Evolutionary conservation across 306 rosid genomes (phyloP).

Genomic region (Spatholobus suberectus): DNA sequence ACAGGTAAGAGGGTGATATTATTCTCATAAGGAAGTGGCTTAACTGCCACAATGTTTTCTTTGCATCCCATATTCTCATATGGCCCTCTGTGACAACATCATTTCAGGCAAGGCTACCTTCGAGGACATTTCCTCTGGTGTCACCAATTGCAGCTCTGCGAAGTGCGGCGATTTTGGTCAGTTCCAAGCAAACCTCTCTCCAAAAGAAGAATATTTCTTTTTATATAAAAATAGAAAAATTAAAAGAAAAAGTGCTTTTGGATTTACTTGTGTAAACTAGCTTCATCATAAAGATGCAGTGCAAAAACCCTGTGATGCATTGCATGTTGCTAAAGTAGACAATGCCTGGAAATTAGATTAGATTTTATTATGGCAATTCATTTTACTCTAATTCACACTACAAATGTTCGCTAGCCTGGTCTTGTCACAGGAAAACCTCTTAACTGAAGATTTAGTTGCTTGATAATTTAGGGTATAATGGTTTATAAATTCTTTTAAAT

Average conservation of each 20-base stretch:
- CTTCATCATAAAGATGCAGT: background rate
- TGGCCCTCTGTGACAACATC: no score
- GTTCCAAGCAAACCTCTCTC: no score
- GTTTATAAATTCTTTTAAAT: background rate
- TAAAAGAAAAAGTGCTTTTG: no score
- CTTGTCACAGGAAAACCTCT: background rate
- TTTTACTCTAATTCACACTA: background rate
- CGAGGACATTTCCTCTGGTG: no score
- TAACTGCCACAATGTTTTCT: slow-evolving; percentile 89
- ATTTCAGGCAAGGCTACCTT: no score
- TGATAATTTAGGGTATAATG: background rate
- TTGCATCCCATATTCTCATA: no score
- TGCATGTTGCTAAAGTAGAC: background rate
- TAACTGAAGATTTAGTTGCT: background rate
- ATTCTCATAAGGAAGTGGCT: slow-evolving; percentile 98
- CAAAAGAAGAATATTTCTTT: no score
- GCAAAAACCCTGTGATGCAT: background rate
- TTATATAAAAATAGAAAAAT: no score
- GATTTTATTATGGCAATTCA: background rate
- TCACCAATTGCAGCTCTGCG: no score
- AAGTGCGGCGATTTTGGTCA: no score
- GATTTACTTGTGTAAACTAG: no score
- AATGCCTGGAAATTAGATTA: slow-evolving; percentile 1
- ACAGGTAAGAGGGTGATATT: slow-evolving; percentile 73
- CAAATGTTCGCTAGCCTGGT: background rate